Percentiles rank a stretch among this genome's conserved stretches.
phyloP scores from a whole-genome alignment of 495 filamentous ascomycete genomes.

The Neurospora sp. region DNA sequence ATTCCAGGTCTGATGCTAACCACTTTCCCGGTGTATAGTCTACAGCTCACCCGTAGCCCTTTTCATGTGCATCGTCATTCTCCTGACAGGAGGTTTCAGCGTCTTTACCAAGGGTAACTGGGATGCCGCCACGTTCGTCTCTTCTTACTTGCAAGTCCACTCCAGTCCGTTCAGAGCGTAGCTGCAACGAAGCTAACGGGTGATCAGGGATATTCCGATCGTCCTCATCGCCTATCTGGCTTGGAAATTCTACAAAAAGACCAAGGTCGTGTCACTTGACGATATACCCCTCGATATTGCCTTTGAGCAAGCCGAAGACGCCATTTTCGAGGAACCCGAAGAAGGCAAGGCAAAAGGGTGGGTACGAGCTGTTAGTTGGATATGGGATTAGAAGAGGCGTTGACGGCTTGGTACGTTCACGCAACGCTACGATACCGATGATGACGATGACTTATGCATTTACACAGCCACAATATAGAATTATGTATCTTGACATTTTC shows the following conservation, averaged over 20 bases:
- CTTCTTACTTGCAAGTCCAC: conserved; percentile 36
- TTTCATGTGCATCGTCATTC: conserved; percentile 35
- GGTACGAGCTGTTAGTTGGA: conserved; percentile 25
- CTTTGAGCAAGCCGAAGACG: conserved; percentile 24
- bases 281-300: conserved; percentile 39
- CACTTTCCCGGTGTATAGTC: conserved; percentile 2
- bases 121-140: conserved; percentile 36
- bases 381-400: conserved; percentile 26
- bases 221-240: conserved; percentile 40
- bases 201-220: conserved; percentile 42
- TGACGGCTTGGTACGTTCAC: not conserved
- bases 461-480: not conserved
- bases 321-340: conserved; percentile 23
- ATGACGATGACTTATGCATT: not conserved
- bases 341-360: conserved; percentile 15
- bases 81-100: conserved; percentile 37
- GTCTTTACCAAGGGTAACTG: conserved; percentile 40
- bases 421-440: not conserved
- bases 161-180: rapidly evolving
- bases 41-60: conserved; percentile 29
- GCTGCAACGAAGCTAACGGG: not conserved
- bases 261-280: conserved; percentile 40
- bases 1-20: not conserved
- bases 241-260: conserved; percentile 46
- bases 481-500: not conserved